phyloP scores from a whole-genome alignment of 257 asterid species.

The Rubia yunnanensis region DNA sequence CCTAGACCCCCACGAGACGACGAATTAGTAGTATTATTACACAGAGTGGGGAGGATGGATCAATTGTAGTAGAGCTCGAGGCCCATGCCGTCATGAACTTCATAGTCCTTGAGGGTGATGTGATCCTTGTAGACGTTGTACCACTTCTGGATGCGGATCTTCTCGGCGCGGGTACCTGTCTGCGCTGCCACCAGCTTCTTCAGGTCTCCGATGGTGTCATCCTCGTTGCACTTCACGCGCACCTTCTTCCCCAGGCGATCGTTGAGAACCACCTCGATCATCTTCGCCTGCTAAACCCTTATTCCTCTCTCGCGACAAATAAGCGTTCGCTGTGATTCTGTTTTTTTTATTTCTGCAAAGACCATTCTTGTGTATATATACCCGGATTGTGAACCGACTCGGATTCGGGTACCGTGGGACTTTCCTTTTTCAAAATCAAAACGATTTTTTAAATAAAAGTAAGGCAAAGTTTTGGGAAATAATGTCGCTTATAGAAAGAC shows the following conservation, averaged over 20 bases:
- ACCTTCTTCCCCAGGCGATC: constrained; percentile 90
- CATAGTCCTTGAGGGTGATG: constrained; percentile 71
- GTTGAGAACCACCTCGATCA: constrained; percentile 76
- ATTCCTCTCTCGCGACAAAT: background rate
- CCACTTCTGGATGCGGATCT: constrained; percentile 85
- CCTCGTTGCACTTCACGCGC: constrained; percentile 86
- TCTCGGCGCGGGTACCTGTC: constrained; percentile 78
- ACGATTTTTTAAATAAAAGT: background rate
- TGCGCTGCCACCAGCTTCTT: constrained; percentile 92
- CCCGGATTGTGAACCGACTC: background rate
- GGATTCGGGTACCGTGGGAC: background rate
- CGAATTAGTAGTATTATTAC: background rate
- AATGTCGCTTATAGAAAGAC: too few species aligned
- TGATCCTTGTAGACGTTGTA: constrained; percentile 79
- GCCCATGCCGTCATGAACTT: constrained; percentile 86
- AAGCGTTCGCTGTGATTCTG: background rate
- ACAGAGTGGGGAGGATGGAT: background rate
- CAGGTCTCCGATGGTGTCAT: constrained; percentile 82
- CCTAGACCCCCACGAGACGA: background rate
- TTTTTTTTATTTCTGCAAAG: background rate
- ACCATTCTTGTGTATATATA: background rate
- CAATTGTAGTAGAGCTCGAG: constrained; percentile 82
- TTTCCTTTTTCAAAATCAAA: background rate
- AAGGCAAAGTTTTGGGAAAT: too few species aligned
- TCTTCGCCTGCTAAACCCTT: constrained; percentile 13